Base-by-base conservation (phyloP, 768 basidiomycete genomes). In the Russula sp. region DNA sequence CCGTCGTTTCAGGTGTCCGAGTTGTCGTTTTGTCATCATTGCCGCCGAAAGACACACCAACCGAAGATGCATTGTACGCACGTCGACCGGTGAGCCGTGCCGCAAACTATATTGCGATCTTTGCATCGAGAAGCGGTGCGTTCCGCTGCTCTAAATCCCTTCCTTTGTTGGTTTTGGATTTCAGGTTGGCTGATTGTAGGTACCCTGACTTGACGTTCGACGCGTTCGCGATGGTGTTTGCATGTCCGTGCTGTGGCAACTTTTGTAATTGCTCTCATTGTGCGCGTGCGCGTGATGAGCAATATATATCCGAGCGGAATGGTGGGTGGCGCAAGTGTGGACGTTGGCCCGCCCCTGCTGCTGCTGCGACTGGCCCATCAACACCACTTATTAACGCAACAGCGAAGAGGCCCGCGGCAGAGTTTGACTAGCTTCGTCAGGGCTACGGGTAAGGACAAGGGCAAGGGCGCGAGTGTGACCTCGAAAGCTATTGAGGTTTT, bases 211-310 rank as follows among this genome's bases (percentile, higher is more conserved):
- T 77, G 61, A 70, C 69, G 35, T 79, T 79, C 61, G 71, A 77
- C 39, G 50, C 69, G 39, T 68, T 54, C 20, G 65, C 64, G n/a
- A 45, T 49, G 1, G 34, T 47, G 6, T 79, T 78, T 56, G 59
- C 67, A 27, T 85, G 84, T 66, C 84, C 84, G 0, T 66, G 32
- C 14, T 85, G 83, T 67, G 67, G 69, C 3, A 67, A 72, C 13
- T 77, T 64, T 11, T 85, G 84, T 70, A 82, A 79, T 50, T 85
- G 84, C 68, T 78, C 80, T 13, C 0, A 6, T 0, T 84, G 83
- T 66, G 73, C 77, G 14, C 65, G 70, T 32, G 75, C 65, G 62
- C 76, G 83, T 6, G 82, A 82, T 6, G 83, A 82, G 55, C 65
- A 69, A 13, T 83, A 82, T 61, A 61, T 82, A 10, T 71, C 76